Evolutionary conservation across 768 basidiomycete genomes (phyloP).

Genomic region (Tricholoma hemisulphureum): DNA sequence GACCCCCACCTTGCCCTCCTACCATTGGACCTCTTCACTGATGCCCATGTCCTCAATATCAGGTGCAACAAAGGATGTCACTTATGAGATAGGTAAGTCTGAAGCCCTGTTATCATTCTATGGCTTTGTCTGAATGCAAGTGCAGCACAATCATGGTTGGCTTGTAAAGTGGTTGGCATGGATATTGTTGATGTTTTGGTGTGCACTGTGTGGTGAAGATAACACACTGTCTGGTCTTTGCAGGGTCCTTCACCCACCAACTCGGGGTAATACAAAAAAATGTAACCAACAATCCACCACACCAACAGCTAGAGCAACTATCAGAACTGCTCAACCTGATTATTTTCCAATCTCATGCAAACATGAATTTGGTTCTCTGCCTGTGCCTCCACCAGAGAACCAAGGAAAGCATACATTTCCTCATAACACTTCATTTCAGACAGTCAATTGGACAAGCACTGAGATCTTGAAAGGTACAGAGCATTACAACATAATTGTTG

Average conservation of each 20-base stretch:
- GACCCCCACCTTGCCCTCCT: conserved; percentile 70
- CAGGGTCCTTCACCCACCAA: conserved; percentile 40
- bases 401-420: conserved; percentile 55
- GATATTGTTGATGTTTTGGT: conserved; percentile 81
- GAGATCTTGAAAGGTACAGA: conserved; percentile 54
- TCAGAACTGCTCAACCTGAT: conserved; percentile 23
- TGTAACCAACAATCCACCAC: conserved; percentile 19
- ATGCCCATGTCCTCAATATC: conserved; percentile 69
- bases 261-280: conserved; percentile 14
- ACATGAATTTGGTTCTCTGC: conserved; percentile 73
- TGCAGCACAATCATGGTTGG: conserved; percentile 63
- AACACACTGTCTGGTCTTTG: conserved; percentile 69
- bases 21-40: conserved; percentile 49
- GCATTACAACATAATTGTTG: conserved; percentile 76
- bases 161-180: conserved; percentile 72
- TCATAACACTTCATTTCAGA: conserved; percentile 72
- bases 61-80: conserved; percentile 89
- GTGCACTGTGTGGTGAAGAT: conserved; percentile 71
- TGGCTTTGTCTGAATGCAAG: conserved; percentile 3
- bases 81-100: conserved; percentile 75
- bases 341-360: conserved; percentile 81
- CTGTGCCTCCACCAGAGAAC: conserved; percentile 49
- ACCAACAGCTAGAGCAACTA: neutral
- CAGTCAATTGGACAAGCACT: conserved; percentile 70
- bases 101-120: neutral